Evolutionary conservation across 2,329 filamentous ascomycete genomes (phyloP).

Genomic region (Beauveria varroae): DNA sequence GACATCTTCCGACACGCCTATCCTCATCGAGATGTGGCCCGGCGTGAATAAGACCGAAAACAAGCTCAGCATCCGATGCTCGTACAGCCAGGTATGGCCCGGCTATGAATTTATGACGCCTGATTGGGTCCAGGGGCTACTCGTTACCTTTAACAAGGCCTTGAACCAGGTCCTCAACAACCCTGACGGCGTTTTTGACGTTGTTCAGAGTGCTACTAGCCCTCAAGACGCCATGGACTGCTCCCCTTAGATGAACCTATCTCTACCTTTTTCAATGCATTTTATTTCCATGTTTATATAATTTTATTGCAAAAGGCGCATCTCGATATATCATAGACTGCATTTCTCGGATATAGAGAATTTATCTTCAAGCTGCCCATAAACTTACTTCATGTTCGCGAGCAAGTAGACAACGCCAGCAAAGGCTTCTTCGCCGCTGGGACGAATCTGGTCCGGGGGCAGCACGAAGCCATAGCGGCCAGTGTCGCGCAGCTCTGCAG

Average conservation of each 20-base stretch:
- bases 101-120: constrained; percentile 12
- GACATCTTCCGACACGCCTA: constrained; percentile 3
- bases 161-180: constrained; percentile 1
- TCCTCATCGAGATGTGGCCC: constrained; percentile 10
- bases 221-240: constrained; percentile 1
- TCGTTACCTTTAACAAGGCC: constrained; percentile 10
- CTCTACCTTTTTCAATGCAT: background rate
- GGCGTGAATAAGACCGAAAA: background rate
- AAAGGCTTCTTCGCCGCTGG: constrained; percentile 35
- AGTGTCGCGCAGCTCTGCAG: constrained; percentile 29
- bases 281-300: background rate
- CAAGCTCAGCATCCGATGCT: constrained; percentile 8
- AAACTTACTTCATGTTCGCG: constrained; percentile 27
- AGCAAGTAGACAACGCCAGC: constrained; percentile 54
- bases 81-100: constrained; percentile 9
- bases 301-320: background rate
- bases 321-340: background rate
- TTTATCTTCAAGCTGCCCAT: background rate
- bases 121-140: constrained; percentile 9
- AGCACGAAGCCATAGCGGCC: constrained; percentile 36
- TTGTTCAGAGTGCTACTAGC: background rate
- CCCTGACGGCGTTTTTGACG: constrained; percentile 8
- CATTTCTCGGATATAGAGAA: background rate
- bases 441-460: constrained; percentile 34
- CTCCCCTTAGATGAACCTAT: background rate